Percentiles rank a stretch among this genome's conserved stretches.
These are phyloP conservation scores for Platanthera zijinensis DNA, from an alignment of 106 monocot species.

Conservation along the genomic window DNA sequence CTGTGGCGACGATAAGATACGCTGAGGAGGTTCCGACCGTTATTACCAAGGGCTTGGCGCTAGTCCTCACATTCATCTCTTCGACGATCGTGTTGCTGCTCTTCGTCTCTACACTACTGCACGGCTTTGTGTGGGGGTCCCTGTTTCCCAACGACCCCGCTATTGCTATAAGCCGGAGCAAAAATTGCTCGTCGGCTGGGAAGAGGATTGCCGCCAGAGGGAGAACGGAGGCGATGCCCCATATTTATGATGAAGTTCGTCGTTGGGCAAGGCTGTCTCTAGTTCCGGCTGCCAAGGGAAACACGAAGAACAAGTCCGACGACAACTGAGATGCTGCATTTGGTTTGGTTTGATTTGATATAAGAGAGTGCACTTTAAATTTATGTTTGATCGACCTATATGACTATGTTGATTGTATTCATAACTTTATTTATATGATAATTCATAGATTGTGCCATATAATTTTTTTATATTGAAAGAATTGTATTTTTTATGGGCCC, in stretches of 20 bases:
- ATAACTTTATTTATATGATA: too few species aligned
- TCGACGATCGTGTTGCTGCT: slow-evolving; percentile 64
- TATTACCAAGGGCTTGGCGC: slow-evolving; percentile 50
- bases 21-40: slow-evolving; percentile 60
- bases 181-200: slow-evolving; percentile 1
- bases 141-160: slow-evolving; percentile 86
- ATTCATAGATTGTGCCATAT: too few species aligned
- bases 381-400: too few species aligned
- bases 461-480: too few species aligned
- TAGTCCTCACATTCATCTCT: slow-evolving; percentile 56
- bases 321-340: neutral
- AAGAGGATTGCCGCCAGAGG: slow-evolving; percentile 5
- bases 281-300: slow-evolving; percentile 22
- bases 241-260: slow-evolving; percentile 23
- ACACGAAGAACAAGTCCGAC: slow-evolving; percentile 26
- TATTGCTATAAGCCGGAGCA: slow-evolving; percentile 78
- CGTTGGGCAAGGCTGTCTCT: slow-evolving; percentile 45
- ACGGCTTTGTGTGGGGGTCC: slow-evolving; percentile 56
- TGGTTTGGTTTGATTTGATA: too few species aligned
- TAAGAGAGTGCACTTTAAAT: neutral
- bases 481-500: too few species aligned
- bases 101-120: slow-evolving; percentile 67
- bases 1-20: slow-evolving; percentile 73
- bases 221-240: slow-evolving; percentile 12
- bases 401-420: too few species aligned